Conservation (phyloP, 345 rosid species). For the Ricinus communis region DNA sequence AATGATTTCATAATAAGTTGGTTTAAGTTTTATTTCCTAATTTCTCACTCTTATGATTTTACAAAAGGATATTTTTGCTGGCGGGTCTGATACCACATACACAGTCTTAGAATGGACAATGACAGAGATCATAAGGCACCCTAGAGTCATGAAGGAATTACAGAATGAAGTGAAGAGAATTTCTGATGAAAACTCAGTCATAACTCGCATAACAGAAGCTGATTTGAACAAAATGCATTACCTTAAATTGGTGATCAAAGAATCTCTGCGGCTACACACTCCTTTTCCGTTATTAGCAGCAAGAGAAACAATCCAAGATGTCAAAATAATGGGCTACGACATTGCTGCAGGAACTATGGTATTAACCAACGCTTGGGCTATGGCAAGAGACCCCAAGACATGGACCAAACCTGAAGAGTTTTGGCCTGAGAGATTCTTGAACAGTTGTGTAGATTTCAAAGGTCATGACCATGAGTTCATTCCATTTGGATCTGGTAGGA, state of each 20-base stretch:
- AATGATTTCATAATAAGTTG: too few species aligned
- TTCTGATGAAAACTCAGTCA: not conserved
- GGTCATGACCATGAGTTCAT: constrained; percentile 7
- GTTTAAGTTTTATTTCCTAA: not conserved
- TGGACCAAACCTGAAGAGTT: constrained; percentile 9
- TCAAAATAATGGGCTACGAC: not conserved
- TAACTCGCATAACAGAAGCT: not conserved
- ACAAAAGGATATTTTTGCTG: constrained; percentile 11
- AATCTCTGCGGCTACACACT: not conserved
- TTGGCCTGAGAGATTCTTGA: constrained; percentile 4
- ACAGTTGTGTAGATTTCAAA: not conserved
- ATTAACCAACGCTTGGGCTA: constrained; percentile 6
- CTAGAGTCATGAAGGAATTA: constrained; percentile 3
- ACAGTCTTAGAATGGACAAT: constrained; percentile 9
- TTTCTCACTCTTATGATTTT: not conserved
- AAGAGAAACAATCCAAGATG: not conserved
- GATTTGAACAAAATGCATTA: constrained; percentile 1
- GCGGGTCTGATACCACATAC: constrained; percentile 1
- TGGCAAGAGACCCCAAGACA: not conserved
- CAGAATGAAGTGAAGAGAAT: not conserved
- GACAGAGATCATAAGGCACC: constrained; percentile 14
- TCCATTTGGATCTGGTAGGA: constrained; percentile 16
- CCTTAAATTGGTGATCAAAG: constrained; percentile 9
- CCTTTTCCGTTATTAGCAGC: constrained; percentile 6
- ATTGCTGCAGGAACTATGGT: constrained; percentile 3